These are phyloP conservation scores for Salix caprea DNA, from an alignment of 345 rosid species.

Conservation along the genomic window DNA sequence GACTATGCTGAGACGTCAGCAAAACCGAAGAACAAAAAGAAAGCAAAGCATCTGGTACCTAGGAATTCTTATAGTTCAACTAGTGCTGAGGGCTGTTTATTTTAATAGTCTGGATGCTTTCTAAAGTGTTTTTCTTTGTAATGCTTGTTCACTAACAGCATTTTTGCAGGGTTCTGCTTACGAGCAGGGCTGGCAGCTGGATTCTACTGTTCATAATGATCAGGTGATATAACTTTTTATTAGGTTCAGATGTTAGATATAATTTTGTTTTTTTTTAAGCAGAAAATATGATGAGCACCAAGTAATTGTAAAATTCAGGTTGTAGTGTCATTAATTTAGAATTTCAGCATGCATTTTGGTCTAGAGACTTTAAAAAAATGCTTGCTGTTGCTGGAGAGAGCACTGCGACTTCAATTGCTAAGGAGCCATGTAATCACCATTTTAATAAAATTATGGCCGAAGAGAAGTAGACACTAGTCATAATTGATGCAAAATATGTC, in stretches of 20 bases:
- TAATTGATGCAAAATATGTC: neutral
- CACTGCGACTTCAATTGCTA: neutral
- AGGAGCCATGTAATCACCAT: neutral
- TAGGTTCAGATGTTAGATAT: neutral
- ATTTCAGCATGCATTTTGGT: neutral
- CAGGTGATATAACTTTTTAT: constrained; percentile 46
- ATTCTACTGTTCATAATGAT: constrained; percentile 55
- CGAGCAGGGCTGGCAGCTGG: constrained; percentile 78
- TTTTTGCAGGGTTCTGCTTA: constrained; percentile 68
- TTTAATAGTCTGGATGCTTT: constrained; percentile 8
- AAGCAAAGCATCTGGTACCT: constrained; percentile 58
- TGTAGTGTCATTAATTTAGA: neutral
- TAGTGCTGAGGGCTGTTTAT: constrained; percentile 2
- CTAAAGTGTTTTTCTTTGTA: constrained; percentile 9
- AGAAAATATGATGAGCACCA: neutral
- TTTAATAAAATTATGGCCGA: neutral
- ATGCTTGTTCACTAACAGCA: constrained; percentile 15
- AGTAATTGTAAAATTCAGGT: neutral
- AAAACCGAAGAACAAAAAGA: constrained; percentile 90
- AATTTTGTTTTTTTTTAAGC: neutral
- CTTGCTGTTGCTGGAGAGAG: neutral
- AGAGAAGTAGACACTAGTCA: neutral
- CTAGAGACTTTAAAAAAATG: neutral
- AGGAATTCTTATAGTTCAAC: constrained; percentile 21
- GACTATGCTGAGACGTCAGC: constrained; percentile 71